Evolutionary conservation across 1,284 basidiomycete genomes (phyloP).

Genomic region (Ustilago curta): DNA sequence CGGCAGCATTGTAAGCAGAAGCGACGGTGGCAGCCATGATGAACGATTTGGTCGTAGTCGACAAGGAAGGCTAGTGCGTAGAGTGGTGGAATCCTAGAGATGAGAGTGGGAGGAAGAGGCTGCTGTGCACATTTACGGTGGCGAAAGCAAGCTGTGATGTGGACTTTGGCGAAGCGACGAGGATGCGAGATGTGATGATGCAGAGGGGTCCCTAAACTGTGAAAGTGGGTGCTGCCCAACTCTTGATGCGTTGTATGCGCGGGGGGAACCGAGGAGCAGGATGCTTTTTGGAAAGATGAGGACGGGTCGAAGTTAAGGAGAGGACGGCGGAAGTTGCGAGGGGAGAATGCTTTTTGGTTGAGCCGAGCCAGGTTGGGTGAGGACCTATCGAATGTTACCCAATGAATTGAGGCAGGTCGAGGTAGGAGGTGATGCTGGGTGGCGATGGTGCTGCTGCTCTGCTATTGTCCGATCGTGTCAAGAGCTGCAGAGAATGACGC

Average conservation of each 20-base stretch:
- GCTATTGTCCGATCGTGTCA: not conserved
- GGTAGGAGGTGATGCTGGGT: no score
- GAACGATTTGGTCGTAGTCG: constrained; percentile 5
- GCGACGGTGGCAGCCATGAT: constrained; percentile 48
- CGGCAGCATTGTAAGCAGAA: constrained; percentile 25
- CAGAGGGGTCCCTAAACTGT: not conserved
- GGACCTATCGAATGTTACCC: not conserved
- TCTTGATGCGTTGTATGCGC: constrained; percentile 1
- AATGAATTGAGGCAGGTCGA: not conserved
- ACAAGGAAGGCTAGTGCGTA: not conserved
- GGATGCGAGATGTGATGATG: not conserved
- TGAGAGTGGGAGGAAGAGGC: constrained; percentile 12
- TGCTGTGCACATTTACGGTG: constrained; percentile 12
- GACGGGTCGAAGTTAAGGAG: not conserved
- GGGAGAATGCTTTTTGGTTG: constrained; percentile 8
- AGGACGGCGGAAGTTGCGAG: not conserved
- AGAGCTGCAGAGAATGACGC: no score
- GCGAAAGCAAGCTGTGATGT: not conserved
- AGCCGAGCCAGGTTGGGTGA: not conserved
- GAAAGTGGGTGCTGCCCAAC: not conserved
- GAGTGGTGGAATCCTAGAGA: constrained; percentile 15
- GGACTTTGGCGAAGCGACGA: not conserved
- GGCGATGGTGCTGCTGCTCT: not conserved
- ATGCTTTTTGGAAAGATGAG: not conserved
- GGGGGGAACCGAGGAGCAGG: not conserved